Evolutionary conservation across 768 basidiomycete species (phyloP).

Genomic region (Austroboletus eburneus): DNA sequence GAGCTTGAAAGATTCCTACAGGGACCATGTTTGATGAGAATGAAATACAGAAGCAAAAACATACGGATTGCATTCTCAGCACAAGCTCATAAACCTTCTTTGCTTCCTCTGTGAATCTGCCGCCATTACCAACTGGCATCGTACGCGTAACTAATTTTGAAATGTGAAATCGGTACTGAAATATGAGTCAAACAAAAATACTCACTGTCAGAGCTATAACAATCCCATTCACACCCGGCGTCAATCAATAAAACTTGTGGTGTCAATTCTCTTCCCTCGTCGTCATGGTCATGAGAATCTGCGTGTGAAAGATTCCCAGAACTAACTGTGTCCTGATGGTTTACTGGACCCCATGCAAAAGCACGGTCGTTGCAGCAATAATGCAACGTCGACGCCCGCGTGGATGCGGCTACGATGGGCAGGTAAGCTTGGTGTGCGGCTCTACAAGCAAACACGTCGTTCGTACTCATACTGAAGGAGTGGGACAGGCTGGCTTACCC

Average conservation of each 20-base stretch:
- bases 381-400: slow-evolving; percentile 84
- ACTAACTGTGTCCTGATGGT: slow-evolving; percentile 52
- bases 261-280: slow-evolving; percentile 31
- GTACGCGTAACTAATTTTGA: slow-evolving; percentile 76
- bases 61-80: slow-evolving; percentile 82
- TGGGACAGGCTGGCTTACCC: slow-evolving; percentile 52
- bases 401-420: slow-evolving; percentile 87
- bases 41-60: slow-evolving; percentile 3
- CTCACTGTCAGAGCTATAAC: slow-evolving; percentile 62
- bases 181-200: too few species aligned
- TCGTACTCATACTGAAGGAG: too few species aligned
- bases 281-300: slow-evolving; percentile 14
- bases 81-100: slow-evolving; percentile 84
- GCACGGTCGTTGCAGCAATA: slow-evolving; percentile 92
- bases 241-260: slow-evolving; percentile 87
- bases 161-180: too few species aligned
- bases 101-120: slow-evolving; percentile 80
- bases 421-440: slow-evolving; percentile 86
- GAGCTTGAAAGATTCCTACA: slow-evolving; percentile 65
- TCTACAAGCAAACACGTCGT: slow-evolving; percentile 37
- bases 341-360: slow-evolving; percentile 80
- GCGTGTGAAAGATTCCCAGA: slow-evolving; percentile 41
- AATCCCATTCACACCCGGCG: slow-evolving; percentile 87
- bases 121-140: slow-evolving; percentile 91
- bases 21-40: background rate